Evolutionary conservation across 2,329 filamentous ascomycete genomes (phyloP).

Genomic region (Arthrocladium fulminans): DNA sequence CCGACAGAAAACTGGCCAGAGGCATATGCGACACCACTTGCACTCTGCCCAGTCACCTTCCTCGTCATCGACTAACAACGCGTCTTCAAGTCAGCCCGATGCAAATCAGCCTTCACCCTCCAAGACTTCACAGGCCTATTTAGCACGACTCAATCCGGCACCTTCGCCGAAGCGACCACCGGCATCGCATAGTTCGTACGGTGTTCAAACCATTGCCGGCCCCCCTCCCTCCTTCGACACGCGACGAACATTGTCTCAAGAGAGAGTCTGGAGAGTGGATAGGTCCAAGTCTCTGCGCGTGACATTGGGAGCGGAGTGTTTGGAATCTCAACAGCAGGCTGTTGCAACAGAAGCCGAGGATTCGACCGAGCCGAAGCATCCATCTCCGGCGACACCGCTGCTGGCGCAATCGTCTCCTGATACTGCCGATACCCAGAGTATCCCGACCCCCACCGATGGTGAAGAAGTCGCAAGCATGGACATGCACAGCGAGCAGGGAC

Average conservation of each 20-base stretch:
- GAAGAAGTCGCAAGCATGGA: conserved; percentile 24
- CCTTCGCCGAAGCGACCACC: conserved; percentile 32
- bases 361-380: background rate
- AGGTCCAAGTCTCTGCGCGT: conserved; percentile 10
- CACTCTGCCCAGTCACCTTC: background rate
- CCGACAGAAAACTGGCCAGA: conserved; percentile 6
- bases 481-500: conserved; percentile 23
- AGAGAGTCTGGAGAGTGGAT: conserved; percentile 22
- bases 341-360: background rate
- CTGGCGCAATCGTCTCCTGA: conserved; percentile 8
- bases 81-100: background rate
- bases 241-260: conserved; percentile 32
- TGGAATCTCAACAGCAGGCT: background rate
- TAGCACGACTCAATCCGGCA: background rate
- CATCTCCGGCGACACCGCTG: background rate
- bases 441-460: conserved; percentile 20
- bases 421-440: conserved; percentile 15
- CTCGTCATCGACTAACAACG: background rate
- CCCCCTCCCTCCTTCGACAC: conserved; percentile 45
- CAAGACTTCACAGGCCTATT: background rate
- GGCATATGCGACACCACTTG: conserved; percentile 8
- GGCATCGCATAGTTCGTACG: conserved; percentile 41
- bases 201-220: conserved; percentile 42
- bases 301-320: background rate
- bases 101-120: background rate